Evolutionary conservation across 441 rosid genomes (phyloP).

Genomic region (Euphorbia celastroides): DNA sequence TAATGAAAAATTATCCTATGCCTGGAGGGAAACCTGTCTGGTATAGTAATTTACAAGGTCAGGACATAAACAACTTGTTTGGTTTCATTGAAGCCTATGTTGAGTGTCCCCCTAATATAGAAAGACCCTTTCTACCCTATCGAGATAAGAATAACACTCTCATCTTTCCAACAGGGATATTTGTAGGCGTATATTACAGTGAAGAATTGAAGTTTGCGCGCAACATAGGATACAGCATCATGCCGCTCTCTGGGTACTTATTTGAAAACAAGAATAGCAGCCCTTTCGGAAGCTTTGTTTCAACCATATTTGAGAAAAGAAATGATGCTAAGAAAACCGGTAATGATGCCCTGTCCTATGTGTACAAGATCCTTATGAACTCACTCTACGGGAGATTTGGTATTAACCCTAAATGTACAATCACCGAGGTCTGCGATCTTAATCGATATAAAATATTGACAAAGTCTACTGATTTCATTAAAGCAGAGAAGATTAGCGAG

Average conservation of each 20-base stretch:
- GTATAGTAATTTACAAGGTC: background rate
- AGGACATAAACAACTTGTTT: conserved; percentile 7
- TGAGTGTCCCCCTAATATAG: conserved; percentile 1
- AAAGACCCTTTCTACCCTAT: background rate
- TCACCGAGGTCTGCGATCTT: background rate
- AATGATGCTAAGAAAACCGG: background rate
- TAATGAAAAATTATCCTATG: conserved; percentile 11
- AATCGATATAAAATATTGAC: background rate
- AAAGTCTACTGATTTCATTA: background rate
- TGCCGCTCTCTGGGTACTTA: conserved; percentile 10
- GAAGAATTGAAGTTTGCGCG: conserved; percentile 14
- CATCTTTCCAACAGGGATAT: conserved; percentile 13
- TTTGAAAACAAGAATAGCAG: conserved; percentile 8
- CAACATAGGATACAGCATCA: background rate
- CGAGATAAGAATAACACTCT: conserved; percentile 5
- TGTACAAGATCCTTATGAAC: background rate
- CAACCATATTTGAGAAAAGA: background rate
- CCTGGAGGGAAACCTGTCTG: conserved; percentile 9
- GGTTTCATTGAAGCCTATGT: conserved; percentile 9
- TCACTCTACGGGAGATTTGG: background rate
- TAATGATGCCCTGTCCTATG: background rate
- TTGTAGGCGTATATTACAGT: conserved; percentile 7
- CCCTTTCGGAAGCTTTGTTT: background rate
- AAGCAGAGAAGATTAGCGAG: background rate
- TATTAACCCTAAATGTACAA: background rate